Percentiles rank a stretch among this genome's conserved stretches.
Conservation (phyloP, 768 basidiomycete species). For the Amanita rubescens region DNA sequence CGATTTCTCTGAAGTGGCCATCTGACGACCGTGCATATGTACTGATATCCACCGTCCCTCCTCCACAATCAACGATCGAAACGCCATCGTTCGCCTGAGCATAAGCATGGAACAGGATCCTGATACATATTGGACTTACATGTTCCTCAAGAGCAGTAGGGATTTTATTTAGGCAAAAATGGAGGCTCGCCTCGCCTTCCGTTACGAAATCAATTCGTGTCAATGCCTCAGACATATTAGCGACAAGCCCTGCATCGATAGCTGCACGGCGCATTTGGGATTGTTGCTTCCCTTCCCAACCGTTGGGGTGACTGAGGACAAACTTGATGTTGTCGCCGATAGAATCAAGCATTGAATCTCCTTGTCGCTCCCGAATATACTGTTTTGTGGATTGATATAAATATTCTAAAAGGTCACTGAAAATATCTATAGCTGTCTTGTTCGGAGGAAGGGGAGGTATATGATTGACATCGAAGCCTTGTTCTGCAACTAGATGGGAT, state of each 20-base stretch:
- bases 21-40: neutral
- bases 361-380: slow-evolving; percentile 39
- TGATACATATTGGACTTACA: slow-evolving; percentile 8
- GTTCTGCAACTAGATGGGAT: neutral
- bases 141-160: slow-evolving; percentile 22
- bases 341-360: slow-evolving; percentile 30
- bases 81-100: neutral
- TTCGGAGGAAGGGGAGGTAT: slow-evolving; percentile 35
- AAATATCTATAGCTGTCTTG: slow-evolving; percentile 35
- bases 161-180: slow-evolving; percentile 41
- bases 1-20: slow-evolving; percentile 1
- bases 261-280: slow-evolving; percentile 41
- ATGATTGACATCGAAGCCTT: neutral
- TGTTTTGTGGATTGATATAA: slow-evolving; percentile 30
- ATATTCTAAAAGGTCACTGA: slow-evolving; percentile 42
- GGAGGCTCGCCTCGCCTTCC: slow-evolving; percentile 49
- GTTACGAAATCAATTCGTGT: slow-evolving; percentile 41
- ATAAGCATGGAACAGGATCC: neutral
- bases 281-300: slow-evolving; percentile 50
- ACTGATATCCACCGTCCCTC: slow-evolving; percentile 7
- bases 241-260: slow-evolving; percentile 35
- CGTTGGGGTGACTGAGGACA: slow-evolving; percentile 48
- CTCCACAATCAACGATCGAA: slow-evolving; percentile 1
- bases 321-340: slow-evolving; percentile 32
- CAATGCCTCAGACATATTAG: slow-evolving; percentile 21